Conservation (phyloP, 768 basidiomycete genomes). For the Leccinellum albellum region DNA sequence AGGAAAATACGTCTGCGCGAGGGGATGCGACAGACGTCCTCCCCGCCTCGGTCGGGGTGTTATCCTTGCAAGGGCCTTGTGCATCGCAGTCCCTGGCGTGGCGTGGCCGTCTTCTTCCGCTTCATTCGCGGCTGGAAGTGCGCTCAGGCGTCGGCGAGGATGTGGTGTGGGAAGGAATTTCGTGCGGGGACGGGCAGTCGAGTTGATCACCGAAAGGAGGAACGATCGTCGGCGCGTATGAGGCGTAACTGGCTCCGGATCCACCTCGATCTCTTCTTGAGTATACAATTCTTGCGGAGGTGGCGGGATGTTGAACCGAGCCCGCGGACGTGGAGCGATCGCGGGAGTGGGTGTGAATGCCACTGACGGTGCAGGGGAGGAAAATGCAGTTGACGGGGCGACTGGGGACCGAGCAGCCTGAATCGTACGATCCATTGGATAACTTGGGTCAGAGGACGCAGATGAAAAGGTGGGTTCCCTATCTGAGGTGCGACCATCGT, state of each 20-base stretch:
- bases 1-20: conserved; percentile 46
- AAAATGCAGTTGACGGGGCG: conserved; percentile 39
- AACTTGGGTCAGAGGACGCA: conserved; percentile 43
- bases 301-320: conserved; percentile 55
- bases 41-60: conserved; percentile 58
- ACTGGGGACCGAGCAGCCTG: conserved; percentile 32
- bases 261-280: conserved; percentile 29
- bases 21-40: conserved; percentile 58
- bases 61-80: conserved; percentile 56
- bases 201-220: conserved; percentile 80
- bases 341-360: conserved; percentile 70
- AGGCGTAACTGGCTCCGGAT: conserved; percentile 59
- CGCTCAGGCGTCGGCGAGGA: conserved; percentile 47
- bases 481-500: conserved; percentile 26
- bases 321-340: conserved; percentile 55
- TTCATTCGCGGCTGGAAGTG: conserved; percentile 52
- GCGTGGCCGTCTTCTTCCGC: conserved; percentile 31
- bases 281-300: conserved; percentile 39
- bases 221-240: conserved; percentile 74
- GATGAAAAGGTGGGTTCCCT: conserved; percentile 72
- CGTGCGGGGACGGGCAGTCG: conserved; percentile 69
- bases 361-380: conserved; percentile 54
- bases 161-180: conserved; percentile 42
- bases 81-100: conserved; percentile 36
- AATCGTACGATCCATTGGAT: conserved; percentile 29